Conservation (phyloP, 331 rosid species). For the Stylosanthes scabra region DNA sequence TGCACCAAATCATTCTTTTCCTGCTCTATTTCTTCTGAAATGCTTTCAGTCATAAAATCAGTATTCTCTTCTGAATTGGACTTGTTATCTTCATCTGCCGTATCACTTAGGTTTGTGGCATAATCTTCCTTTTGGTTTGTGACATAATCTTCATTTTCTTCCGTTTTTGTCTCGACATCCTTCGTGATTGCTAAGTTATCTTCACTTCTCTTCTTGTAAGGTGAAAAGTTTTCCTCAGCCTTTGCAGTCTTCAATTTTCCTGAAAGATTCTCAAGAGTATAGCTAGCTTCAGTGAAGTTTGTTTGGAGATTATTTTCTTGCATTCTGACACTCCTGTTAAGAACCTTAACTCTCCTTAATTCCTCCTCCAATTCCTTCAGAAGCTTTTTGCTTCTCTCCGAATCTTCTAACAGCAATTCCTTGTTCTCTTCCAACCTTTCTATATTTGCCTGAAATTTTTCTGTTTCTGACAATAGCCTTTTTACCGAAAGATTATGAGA, state of each 20-base stretch:
- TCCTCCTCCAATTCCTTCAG: constrained; percentile 76
- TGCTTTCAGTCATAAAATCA: constrained; percentile 17
- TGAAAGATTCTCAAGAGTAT: constrained; percentile 66
- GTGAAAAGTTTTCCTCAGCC: constrained; percentile 45
- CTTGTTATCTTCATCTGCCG: constrained; percentile 40
- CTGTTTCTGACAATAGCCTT: constrained; percentile 66
- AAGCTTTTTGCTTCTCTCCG: constrained; percentile 56
- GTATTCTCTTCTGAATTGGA: constrained; percentile 13
- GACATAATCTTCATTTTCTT: constrained; percentile 42
- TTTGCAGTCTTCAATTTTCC: constrained; percentile 54
- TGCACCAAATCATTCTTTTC: constrained; percentile 47
- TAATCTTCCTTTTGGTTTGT: constrained; percentile 39
- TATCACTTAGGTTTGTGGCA: constrained; percentile 16
- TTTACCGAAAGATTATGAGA: constrained; percentile 69
- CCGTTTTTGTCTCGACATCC: constrained; percentile 36
- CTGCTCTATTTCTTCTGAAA: constrained; percentile 34
- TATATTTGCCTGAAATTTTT: constrained; percentile 60
- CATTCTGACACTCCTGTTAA: constrained; percentile 48
- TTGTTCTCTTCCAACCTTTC: constrained; percentile 73
- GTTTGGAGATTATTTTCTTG: constrained; percentile 53
- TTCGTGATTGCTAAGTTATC: constrained; percentile 34
- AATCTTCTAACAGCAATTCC: constrained; percentile 58
- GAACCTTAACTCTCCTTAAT: constrained; percentile 49
- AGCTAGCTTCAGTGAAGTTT: constrained; percentile 57
- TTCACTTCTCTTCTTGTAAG: constrained; percentile 23